Conservation (phyloP, 768 basidiomycete species). For the Podaxis carcinomalis region DNA sequence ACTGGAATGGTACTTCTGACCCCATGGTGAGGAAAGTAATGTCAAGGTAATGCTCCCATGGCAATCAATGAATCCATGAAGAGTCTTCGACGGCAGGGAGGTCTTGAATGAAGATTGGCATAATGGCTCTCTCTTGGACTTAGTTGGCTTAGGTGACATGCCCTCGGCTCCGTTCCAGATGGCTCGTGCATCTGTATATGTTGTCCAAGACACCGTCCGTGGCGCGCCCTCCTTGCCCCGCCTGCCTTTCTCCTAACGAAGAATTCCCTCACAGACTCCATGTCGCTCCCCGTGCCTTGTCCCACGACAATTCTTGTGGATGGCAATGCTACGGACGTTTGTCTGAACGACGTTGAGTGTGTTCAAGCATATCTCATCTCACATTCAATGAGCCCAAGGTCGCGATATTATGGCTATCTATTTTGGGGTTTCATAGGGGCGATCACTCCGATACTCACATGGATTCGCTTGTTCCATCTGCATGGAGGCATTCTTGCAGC, state of each 20-base stretch:
- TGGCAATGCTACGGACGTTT: not conserved
- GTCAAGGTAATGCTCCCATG: too few species aligned
- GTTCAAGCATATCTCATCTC: not conserved
- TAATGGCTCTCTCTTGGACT: not conserved
- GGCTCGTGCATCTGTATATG: not conserved
- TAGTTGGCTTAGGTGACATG: not conserved
- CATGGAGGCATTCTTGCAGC: not conserved
- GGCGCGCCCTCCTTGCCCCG: not conserved
- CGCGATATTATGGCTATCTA: constrained; percentile 11
- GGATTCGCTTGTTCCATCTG: not conserved
- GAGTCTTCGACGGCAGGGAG: not conserved
- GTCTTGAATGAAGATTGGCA: not conserved
- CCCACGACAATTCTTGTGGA: not conserved
- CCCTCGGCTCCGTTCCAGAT: not conserved
- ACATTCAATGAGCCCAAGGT: not conserved
- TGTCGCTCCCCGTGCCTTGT: not conserved
- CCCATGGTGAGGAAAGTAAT: not conserved
- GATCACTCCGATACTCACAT: not conserved
- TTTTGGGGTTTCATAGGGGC: constrained; percentile 1
- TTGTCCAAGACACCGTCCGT: not conserved
- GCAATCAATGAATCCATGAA: not conserved
- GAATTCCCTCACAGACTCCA: not conserved
- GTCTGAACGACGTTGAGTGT: not conserved
- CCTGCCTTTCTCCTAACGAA: not conserved
- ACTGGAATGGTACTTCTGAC: not conserved